Base-by-base conservation (phyloP, 805 yeast genomes). In the Jamesozyma rosinii region DNA sequence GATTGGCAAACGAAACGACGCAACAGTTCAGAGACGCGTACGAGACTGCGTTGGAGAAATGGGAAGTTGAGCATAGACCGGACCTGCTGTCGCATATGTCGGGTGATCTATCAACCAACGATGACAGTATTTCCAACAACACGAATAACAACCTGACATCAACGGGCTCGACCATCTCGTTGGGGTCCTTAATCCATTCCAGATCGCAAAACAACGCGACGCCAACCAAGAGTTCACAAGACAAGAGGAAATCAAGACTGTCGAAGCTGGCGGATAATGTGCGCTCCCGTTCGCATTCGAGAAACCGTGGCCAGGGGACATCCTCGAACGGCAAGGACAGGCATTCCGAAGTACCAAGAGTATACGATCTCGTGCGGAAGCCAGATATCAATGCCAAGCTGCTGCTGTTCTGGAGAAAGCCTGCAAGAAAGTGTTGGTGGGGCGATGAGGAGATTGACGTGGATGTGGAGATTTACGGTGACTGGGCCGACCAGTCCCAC, bases 371-470 rank as follows among this genome's bases (percentile, higher is more conserved):
- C 38, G 63, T 58, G 20, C 59, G 62, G n/a, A 58, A 54, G 32
- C 64, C 65, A 20, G 59, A 61, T 36, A 52, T 67, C 55, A 49
- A 77, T 70, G 58, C 63, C 52, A 92, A 92, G 62, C 71, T 92
- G 41, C 69, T 92, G 31, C 67, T 92, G 41, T 92, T 92, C 59
- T 92, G 98, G 97, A 75, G 95, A 49, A 92, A 92, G 59, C 98
- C 98, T 1, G 98, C 98, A 2, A 75, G 97, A 58, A 92, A 92
- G 60, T 92, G 98, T 67, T 92, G 98, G 98, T 92, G 98, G 98
- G 74, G 85, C 5, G 77, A 79, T 58, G 76, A 77, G 36, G 68
- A 64, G 24, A 63, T 76, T 18, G 79, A 76, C 37, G 66, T 66
- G 45, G 65, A 56, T 18, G 60, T 69, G 15, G 60, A 59, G 37